Base-by-base conservation (phyloP, 306 rosid genomes). In the Lathyrus sativus region DNA sequence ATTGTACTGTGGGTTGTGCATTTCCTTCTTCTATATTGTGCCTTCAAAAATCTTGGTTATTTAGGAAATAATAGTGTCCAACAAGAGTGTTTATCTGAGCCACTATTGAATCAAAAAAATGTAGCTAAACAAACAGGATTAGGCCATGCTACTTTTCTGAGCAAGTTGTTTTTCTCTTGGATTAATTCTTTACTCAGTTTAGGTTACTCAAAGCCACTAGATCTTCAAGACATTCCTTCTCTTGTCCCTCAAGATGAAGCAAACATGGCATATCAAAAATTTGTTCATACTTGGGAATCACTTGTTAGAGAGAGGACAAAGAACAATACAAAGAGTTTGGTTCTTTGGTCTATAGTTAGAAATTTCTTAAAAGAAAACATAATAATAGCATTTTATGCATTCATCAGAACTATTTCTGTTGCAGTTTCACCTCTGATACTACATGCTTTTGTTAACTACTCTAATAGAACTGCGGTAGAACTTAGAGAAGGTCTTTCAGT, bases 131-230 rank as follows among this genome's bases (percentile, higher is more conserved):
- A 37, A 67, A 35, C 76, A 51, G 71, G 22, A 70, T 26, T 86
- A 13, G 45, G 48, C 26, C 70, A 35, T 14, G 80, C 83, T 39
- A 11, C 76, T 17, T 11, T 86, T 54, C 56, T 84, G 8, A 80
- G 86, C 70, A 88, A 80, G 39, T 55, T 91, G 58, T 67, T 75
- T 14, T 88, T 91, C 78, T 61, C 89, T 75, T 91, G 97, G 97
- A 76, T 86, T 5, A 79, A 81, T 51, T 71, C 88, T 50, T 82
- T 91, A 39, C 86, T 91, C 44, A 41, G 46, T 13, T 26, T 83
- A 45, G 97, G 96, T 15, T 80, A 77, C 76, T 81, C 80, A 11
- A 88, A 80, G 64, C 73, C 92, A 11, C 73, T 88, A 38, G 56
- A 67, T 43, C 86, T 83, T 44, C 84, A 86, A 54, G 88, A 86